These are phyloP conservation scores for Musa acuminata DNA, from an alignment of 176 grass and related monocot species.

Conservation along the genomic window DNA sequence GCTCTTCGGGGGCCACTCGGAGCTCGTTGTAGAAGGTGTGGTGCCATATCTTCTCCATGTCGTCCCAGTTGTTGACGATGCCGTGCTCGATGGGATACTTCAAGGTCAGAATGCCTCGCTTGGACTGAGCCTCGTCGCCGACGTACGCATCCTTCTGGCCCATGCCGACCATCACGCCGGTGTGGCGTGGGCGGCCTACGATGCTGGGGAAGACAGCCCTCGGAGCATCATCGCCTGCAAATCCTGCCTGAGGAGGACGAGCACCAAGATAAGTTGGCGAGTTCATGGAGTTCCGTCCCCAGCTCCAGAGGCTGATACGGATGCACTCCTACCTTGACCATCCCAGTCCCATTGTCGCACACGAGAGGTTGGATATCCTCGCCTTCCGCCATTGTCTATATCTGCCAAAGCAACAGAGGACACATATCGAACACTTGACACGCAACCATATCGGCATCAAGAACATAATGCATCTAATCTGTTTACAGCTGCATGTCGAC, in stretches of 20 bases:
- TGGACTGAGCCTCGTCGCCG: background rate
- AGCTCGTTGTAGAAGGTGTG: constrained; percentile 1
- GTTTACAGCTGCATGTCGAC: too few species aligned
- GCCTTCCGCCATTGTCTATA: background rate
- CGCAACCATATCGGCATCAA: too few species aligned
- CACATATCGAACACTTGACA: too few species aligned
- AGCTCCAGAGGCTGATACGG: background rate
- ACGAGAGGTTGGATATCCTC: background rate
- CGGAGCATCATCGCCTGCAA: background rate
- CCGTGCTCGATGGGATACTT: background rate
- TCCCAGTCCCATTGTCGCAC: background rate
- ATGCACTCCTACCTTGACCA: background rate
- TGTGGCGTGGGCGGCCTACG: background rate
- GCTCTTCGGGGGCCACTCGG: background rate
- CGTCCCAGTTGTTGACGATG: background rate
- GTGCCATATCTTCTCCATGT: background rate
- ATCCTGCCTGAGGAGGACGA: background rate
- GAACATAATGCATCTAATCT: too few species aligned
- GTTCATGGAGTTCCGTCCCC: background rate
- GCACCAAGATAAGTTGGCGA: background rate
- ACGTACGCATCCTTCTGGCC: background rate
- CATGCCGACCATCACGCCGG: background rate
- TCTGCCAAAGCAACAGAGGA: background rate
- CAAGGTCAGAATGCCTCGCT: background rate
- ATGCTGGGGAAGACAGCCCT: background rate